A percentile compares a stretch with the other conserved stretches of the same genome.
phyloP scores from a whole-genome alignment of 140 eudicot species.

The Oenanthe javanica region DNA sequence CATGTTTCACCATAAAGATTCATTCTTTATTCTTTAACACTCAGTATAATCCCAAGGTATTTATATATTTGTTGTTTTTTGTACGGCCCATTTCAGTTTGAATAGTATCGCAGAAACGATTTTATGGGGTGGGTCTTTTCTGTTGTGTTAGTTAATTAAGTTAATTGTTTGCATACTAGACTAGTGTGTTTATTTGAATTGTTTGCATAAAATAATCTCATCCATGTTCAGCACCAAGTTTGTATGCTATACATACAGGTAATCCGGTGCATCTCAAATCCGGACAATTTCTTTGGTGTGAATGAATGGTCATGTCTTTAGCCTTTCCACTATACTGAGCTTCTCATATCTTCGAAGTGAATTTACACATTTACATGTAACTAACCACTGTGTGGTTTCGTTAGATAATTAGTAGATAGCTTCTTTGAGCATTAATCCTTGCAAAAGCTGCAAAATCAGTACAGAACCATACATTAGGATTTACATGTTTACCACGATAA shows the following conservation, averaged over 20 bases:
- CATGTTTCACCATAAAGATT: not conserved
- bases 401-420: not conserved
- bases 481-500: not conserved
- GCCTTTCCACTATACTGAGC: slow-evolving; percentile 64
- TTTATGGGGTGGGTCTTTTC: not conserved
- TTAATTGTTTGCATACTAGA: not conserved
- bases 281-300: slow-evolving; percentile 82
- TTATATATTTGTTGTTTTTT: not conserved
- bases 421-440: not conserved
- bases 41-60: not conserved
- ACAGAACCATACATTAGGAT: not conserved
- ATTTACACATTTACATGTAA: not conserved
- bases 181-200: too few species aligned
- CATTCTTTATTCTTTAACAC: not conserved
- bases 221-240: too few species aligned
- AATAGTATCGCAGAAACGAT: not conserved
- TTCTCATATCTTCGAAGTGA: not conserved
- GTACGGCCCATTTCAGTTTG: not conserved
- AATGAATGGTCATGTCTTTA: slow-evolving; percentile 51
- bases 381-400: not conserved
- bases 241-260: slow-evolving; percentile 62
- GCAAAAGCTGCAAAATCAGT: not conserved
- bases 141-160: not conserved
- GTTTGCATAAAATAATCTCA: too few species aligned
- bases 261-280: slow-evolving; percentile 65